Evolutionary conservation across 768 basidiomycete genomes (phyloP).

Genomic region (Cubamyces lactineus): DNA sequence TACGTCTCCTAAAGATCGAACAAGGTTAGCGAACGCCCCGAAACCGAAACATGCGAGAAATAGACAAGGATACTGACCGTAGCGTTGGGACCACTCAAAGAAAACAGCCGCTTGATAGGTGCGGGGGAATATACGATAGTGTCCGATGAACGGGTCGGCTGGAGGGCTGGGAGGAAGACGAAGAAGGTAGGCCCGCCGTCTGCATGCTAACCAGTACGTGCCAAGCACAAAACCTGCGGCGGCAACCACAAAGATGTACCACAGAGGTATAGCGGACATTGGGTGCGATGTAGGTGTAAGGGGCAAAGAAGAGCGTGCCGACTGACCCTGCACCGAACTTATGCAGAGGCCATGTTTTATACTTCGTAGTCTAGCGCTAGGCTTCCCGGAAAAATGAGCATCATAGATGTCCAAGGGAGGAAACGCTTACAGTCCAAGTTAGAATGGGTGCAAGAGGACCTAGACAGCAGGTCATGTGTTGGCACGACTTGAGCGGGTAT

Average conservation of each 20-base stretch:
- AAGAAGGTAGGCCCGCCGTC: constrained; percentile 11
- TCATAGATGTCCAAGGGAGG: no score
- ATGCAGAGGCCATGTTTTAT: no score
- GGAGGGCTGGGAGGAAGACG: constrained; percentile 42
- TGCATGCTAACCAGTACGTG: background rate
- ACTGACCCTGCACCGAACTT: no score
- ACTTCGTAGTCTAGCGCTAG: no score
- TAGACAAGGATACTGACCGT: constrained; percentile 31
- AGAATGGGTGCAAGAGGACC: no score
- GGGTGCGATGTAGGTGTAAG: no score
- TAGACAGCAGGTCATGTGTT: no score
- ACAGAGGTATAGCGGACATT: background rate
- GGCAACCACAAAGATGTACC: background rate
- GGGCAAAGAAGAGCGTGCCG: no score
- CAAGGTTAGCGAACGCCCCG: background rate
- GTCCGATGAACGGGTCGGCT: constrained; percentile 42
- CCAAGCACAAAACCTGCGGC: constrained; percentile 5
- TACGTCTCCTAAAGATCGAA: constrained; percentile 32
- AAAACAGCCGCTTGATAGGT: constrained; percentile 34
- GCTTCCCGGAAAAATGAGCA: no score
- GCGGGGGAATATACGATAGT: constrained; percentile 40
- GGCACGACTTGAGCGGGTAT: no score
- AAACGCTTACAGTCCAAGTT: no score
- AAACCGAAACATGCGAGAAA: background rate
- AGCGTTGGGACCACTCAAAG: constrained; percentile 37